Evolutionary conservation across 2,329 filamentous ascomycete species (phyloP), one percentile per base, ranked within the genome.

Genomic region (Fusarium torulosum): DNA sequence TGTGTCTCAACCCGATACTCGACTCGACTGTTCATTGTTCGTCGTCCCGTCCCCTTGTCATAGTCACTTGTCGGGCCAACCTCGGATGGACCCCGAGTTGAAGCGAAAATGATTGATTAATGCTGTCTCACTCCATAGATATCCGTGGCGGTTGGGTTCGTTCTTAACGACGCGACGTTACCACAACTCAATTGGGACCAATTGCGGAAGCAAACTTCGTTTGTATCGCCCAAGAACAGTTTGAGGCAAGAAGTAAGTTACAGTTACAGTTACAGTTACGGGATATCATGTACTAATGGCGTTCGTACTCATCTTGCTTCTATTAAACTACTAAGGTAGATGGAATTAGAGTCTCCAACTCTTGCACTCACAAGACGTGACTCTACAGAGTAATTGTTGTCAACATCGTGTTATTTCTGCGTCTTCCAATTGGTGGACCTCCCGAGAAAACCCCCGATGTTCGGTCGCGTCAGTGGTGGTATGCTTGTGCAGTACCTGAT

Each of bases 371-470:
- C 33, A 20, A 38, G 15, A n/a, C 10, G 25, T 45, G 20, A 15
- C 37, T 61, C 19, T 11, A 13, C 27, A 13, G 11, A 29, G 20
- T n/a, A 31, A 17, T 44, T 29, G 23, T 44, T 15, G n/a, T 52
- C 43, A 53, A 49, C 56, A 56, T 58, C 67, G 67, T 70, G 70
- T 66, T 71, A 66, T 64, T 56, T 58, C 31, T 53, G 33, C 43
- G 54, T 31, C 29, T 53, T 55, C 57, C 40, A 56, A 72, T 72
- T 72, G 70, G 70, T 62, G 66, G 66, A 27, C 51, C 53, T 60
- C 47, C 23, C 35, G 35, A 46, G 41, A 53, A 29, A 29, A 14
- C 10, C 46, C 53, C 53, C 59, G 64, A 66, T 60, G 21, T 42
- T 51, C 60, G 60, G 60, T 46, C 41, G 37, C 27, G 37, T 33